A percentile compares a stretch with the other conserved stretches of the same genome.
These are phyloP conservation scores for Saturnispora saitoi DNA, from an alignment of 805 yeast species.

Conservation along the genomic window DNA sequence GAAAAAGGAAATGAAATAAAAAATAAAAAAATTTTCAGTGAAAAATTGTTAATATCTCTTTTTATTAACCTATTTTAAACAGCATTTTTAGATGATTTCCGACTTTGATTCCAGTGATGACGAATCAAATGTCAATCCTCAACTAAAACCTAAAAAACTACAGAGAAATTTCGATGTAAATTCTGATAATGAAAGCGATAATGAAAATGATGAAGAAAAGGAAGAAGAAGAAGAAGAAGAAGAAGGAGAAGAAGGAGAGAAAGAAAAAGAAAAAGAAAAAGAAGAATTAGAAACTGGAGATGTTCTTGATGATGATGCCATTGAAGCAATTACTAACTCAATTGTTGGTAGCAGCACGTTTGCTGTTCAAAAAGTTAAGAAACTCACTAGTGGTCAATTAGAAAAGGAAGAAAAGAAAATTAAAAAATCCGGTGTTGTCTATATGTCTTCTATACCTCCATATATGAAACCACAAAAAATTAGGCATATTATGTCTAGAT, in stretches of 20 bases:
- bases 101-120: constrained; percentile 6
- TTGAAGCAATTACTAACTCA: constrained; percentile 15
- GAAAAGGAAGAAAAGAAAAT: constrained; percentile 45
- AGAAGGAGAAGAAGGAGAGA: constrained; percentile 18
- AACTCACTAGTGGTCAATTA: constrained; percentile 48
- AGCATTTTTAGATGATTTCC: background rate
- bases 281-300: constrained; percentile 16
- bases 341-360: constrained; percentile 19
- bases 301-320: constrained; percentile 15
- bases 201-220: constrained; percentile 6
- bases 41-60: background rate
- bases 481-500: constrained; percentile 68
- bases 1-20: background rate
- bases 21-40: constrained; percentile 1
- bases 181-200: constrained; percentile 11
- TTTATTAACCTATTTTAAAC: background rate
- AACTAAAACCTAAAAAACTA: constrained; percentile 1
- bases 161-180: constrained; percentile 11
- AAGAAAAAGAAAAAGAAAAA: constrained; percentile 15
- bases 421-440: constrained; percentile 83
- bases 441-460: constrained; percentile 85
- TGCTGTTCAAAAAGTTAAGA: constrained; percentile 38
- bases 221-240: constrained; percentile 16
- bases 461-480: constrained; percentile 93
- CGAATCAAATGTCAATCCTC: background rate